phyloP scores from a whole-genome alignment of 78 protist species.

The Dictyostelium intermedium region DNA sequence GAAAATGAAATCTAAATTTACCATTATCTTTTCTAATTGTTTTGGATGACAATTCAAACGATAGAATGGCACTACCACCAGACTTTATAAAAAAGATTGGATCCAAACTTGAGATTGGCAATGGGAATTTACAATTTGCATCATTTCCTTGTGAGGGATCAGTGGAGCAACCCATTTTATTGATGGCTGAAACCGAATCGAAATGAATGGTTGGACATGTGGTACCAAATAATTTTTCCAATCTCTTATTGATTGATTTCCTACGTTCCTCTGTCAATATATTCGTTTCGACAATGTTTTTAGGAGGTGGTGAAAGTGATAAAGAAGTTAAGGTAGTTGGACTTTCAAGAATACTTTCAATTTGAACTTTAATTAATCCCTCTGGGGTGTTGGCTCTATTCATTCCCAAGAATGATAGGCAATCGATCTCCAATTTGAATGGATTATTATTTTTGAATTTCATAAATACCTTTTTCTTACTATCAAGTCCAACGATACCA shows the following conservation, averaged over 20 bases:
- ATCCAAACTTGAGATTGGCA: background rate
- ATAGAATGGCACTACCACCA: background rate
- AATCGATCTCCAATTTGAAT: slow-evolving; percentile 3
- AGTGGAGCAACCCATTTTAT: background rate
- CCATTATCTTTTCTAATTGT: background rate
- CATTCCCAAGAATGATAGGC: background rate
- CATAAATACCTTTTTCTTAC: background rate
- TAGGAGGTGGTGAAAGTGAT: background rate
- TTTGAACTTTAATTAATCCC: background rate
- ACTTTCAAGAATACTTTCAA: background rate
- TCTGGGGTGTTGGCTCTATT: background rate
- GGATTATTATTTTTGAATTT: slow-evolving; percentile 35
- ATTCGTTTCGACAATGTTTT: background rate
- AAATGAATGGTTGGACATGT: background rate
- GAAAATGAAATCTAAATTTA: background rate
- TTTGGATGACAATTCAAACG: background rate
- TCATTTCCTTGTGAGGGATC: background rate
- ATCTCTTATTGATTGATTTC: background rate
- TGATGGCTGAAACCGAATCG: background rate
- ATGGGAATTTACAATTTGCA: background rate
- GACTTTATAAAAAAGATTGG: background rate
- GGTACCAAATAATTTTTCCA: background rate
- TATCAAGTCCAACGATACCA: slow-evolving; percentile 9
- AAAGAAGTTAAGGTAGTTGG: background rate
- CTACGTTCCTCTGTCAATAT: background rate